Evolutionary conservation across 2,329 filamentous ascomycete genomes (phyloP).

Genomic region (Trichoderma gracile): DNA sequence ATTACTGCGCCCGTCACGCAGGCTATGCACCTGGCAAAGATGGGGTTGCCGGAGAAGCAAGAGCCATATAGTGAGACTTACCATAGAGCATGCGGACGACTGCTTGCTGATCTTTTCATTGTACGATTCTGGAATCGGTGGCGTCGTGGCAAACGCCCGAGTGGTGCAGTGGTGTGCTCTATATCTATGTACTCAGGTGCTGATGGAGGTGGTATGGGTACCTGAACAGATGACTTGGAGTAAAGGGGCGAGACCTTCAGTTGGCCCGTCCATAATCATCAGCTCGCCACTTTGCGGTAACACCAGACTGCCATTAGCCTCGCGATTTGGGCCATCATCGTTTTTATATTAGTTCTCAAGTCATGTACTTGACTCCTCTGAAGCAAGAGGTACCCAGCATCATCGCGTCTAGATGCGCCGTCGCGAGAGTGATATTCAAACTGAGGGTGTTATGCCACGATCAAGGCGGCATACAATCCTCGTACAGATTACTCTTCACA

Average conservation of each 20-base stretch:
- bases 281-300: neutral
- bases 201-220: neutral
- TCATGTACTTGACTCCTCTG: neutral
- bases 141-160: too few species aligned
- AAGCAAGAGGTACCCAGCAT: neutral
- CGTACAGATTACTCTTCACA: neutral
- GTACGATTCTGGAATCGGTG: too few species aligned
- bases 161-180: too few species aligned
- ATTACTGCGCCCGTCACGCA: too few species aligned
- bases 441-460: neutral
- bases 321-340: neutral
- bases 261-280: neutral
- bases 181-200: too few species aligned
- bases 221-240: neutral
- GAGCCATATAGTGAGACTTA: too few species aligned
- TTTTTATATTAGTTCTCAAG: neutral
- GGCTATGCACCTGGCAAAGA: too few species aligned
- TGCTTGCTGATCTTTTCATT: too few species aligned
- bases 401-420: neutral
- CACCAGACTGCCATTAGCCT: neutral
- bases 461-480: neutral
- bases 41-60: too few species aligned
- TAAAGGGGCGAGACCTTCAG: neutral
- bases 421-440: neutral
- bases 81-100: too few species aligned